Conservation (phyloP, 2,329 filamentous ascomycete genomes). For the Pleurostoma richardsiae region DNA sequence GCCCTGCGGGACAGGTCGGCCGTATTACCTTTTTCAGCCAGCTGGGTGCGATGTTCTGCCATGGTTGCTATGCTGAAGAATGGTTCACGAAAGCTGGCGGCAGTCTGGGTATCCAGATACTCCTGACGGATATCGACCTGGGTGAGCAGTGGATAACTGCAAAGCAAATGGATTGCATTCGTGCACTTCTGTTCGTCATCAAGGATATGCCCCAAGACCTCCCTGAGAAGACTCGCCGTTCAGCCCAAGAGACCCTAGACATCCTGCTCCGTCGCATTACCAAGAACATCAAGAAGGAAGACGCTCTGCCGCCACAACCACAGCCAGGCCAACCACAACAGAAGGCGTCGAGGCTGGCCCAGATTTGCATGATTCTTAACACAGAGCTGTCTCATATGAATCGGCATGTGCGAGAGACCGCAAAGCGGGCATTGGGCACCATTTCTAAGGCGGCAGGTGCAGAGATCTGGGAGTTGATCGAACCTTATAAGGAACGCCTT, state of each 20-base stretch:
- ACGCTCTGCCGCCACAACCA: constrained; percentile 43
- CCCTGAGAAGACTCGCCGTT: constrained; percentile 79
- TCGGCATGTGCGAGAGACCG: constrained; percentile 83
- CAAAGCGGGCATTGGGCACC: constrained; percentile 73
- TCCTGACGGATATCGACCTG: constrained; percentile 80
- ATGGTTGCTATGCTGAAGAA: constrained; percentile 94
- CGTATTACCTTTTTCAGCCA: constrained; percentile 81
- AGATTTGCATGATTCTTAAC: constrained; percentile 80
- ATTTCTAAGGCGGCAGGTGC: constrained; percentile 73
- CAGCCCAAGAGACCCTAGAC: constrained; percentile 79
- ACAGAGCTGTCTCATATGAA: constrained; percentile 94
- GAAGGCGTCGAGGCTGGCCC: constrained; percentile 58
- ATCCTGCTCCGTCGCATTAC: constrained; percentile 74
- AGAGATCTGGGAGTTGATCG: constrained; percentile 82
- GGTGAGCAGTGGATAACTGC: constrained; percentile 78
- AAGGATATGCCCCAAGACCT: constrained; percentile 97
- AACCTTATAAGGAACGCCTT: constrained; percentile 84
- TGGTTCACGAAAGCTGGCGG: constrained; percentile 98
- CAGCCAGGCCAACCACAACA: constrained; percentile 38
- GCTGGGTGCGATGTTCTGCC: constrained; percentile 78
- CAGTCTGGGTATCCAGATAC: constrained; percentile 80
- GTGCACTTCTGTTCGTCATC: constrained; percentile 92
- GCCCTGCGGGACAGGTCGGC: constrained; percentile 64
- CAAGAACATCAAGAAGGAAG: constrained; percentile 73
- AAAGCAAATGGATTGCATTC: constrained; percentile 82